Evolutionary conservation across 202 grass and related monocot genomes (phyloP), one percentile per base, ranked within the genome.

Genomic region (Hordeum pubiflorum): DNA sequence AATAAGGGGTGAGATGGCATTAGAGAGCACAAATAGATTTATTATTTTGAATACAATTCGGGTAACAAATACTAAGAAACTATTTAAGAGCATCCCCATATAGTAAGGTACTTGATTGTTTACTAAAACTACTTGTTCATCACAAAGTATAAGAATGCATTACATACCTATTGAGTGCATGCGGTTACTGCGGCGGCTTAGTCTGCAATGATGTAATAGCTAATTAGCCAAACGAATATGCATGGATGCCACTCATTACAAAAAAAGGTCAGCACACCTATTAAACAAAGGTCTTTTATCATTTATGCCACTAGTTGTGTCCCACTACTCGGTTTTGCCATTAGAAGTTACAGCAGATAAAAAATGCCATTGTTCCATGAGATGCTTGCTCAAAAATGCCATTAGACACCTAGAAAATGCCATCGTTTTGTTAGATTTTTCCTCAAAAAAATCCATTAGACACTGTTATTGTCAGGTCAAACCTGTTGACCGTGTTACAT

Each of bases 121-220:
- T 24, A 63, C 4, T 65, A 83, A n/a, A 68, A 69, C 38, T 39
- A 54, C 60, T 69, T 58, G 24, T 83, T 18, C 21, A 67, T 64
- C 59, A 36, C 70, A 80, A 74, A 82, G 37, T 67, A 74, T 54
- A 85, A 78, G 39, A 83, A 64, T 22, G 76, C n/a, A 26, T 74
- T 63, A 67, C 64, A 80, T 84, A 91, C 91, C 91, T 82, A 89
- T 94, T 77, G 92, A 94, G 56, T 89, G 89, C 91, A 94, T 91
- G 40, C 81, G 74, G 72, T 55, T 89, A 77, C 27, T 80, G 18
- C 74, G 86, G 32, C 77, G 81, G 37, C 86, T 91, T 86, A 94
- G 82, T 78, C 91, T 94, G 84, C 79, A 94, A 85, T 2, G 31
- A 61, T 55, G 43, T 68, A 84, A 69, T 63, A 75, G 15, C n/a